These are phyloP conservation scores for Torulaspora microellipsoides DNA, from an alignment of 805 yeast species.

Conservation along the genomic window DNA sequence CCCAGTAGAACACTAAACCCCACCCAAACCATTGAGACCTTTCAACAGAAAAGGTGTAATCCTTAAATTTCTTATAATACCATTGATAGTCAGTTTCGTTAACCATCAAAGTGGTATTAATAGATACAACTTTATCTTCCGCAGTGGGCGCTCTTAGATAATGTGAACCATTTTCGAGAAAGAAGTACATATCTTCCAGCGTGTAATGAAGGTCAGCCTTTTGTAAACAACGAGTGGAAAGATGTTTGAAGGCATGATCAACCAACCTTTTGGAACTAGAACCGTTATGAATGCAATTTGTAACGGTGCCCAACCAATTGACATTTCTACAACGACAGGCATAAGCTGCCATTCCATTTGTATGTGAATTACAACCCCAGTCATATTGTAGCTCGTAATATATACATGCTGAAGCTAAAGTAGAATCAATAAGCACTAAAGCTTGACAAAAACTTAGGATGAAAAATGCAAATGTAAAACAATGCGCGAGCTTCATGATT, in stretches of 20 bases:
- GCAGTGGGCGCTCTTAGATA: constrained; percentile 32
- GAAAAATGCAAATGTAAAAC: background rate
- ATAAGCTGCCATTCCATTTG: constrained; percentile 34
- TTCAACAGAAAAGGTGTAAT: constrained; percentile 36
- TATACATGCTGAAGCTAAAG: constrained; percentile 40
- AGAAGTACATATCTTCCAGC: constrained; percentile 32
- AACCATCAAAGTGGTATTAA: constrained; percentile 35
- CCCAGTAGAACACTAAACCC: constrained; percentile 45
- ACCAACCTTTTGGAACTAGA: constrained; percentile 30
- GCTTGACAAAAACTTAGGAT: background rate
- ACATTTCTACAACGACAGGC: constrained; percentile 40
- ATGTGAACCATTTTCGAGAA: constrained; percentile 36
- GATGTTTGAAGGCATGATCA: constrained; percentile 40
- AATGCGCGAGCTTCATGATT: too few species aligned
- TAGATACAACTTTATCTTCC: constrained; percentile 21
- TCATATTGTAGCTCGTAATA: constrained; percentile 38
- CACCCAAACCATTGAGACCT: constrained; percentile 43
- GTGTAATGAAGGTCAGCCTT: constrained; percentile 37
- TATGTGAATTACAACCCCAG: constrained; percentile 42
- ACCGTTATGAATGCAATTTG: constrained; percentile 39
- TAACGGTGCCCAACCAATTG: constrained; percentile 43
- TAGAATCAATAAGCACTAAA: constrained; percentile 32
- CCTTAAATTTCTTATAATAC: constrained; percentile 36
- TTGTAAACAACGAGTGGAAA: constrained; percentile 34
- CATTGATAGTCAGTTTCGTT: constrained; percentile 33